phyloP scores from a whole-genome alignment of 2,329 filamentous ascomycete genomes.

The Paecilomyces sp. region DNA sequence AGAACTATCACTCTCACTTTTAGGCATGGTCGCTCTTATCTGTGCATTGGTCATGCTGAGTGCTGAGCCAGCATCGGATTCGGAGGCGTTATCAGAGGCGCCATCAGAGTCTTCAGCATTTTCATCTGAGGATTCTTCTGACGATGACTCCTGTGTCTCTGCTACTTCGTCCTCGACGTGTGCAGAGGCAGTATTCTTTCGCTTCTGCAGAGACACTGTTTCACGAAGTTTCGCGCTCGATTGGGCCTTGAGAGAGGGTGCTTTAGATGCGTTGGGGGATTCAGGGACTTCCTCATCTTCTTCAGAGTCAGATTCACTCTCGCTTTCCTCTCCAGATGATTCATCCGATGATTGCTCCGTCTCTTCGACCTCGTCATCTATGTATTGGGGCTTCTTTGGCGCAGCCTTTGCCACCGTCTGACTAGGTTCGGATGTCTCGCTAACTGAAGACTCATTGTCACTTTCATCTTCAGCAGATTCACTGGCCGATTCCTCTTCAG shows the following conservation, averaged over 20 bases:
- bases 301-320: conserved; percentile 4
- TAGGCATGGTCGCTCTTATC: background rate
- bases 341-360: background rate
- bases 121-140: background rate
- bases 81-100: background rate
- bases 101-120: background rate
- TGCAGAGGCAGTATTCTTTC: background rate
- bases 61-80: background rate
- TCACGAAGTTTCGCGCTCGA: background rate
- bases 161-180: background rate
- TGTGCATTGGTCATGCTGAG: background rate
- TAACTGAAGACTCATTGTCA: background rate
- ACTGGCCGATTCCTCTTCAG: background rate
- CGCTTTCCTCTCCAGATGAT: conserved; percentile 2
- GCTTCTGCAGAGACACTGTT: background rate
- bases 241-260: background rate
- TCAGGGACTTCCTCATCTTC: background rate
- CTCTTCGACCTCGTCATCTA: background rate
- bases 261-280: background rate
- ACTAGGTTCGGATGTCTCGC: background rate
- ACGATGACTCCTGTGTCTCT: background rate
- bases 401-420: background rate
- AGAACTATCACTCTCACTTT: background rate
- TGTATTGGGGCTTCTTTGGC: background rate
- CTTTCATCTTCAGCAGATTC: background rate